Evolutionary conservation across 202 grass and related monocot species (phyloP), one percentile per base, ranked within the genome.

Genomic region (Zizania palustris): DNA sequence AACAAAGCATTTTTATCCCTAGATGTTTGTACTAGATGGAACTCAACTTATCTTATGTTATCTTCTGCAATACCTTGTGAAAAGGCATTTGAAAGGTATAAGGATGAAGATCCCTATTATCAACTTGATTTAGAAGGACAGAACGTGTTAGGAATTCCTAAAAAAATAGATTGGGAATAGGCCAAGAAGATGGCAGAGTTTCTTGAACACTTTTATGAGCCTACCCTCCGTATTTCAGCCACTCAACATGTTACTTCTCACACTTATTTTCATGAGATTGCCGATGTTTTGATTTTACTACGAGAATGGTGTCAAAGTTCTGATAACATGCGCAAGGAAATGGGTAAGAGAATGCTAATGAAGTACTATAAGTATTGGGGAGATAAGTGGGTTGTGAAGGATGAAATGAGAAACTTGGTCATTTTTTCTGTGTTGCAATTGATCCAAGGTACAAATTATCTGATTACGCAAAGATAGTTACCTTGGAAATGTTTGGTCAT

Each of bases 361-460:
- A 50, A 69, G 21, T 69, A 49, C 11, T 3, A 69, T 21, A 69
- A 69, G 5, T 69, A 49, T 13, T 68, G 42, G 53, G 38, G 37
- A 5, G 28, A 28, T 28, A 28, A 28, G 28, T 28, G 28, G 28
- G 28, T 28, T 28, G 28, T 2, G 28, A 28, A 56, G 33, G 39
- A 4, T 5, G 21, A 74, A 42, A 16, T 3, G 1, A 20, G 59
- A 7, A 74, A 74, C 13, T 60, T 75, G 21, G 2, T 61, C 0
- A 45, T 63, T 38, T 76, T 76, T 62, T 45, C 10, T 38, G 59
- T 48, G 33, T 62, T 7, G 38, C 60, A 0, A 38, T 58, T 67
- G 63, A 78, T 56, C 75, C 50, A 67, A 58, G 75, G 36, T 78
- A 67, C 22, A 68, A 68, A 5, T 9, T 79, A 0, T 68, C 64